phyloP scores from a whole-genome alignment of 257 asterid genomes.

The Solanum gandarillasii region DNA sequence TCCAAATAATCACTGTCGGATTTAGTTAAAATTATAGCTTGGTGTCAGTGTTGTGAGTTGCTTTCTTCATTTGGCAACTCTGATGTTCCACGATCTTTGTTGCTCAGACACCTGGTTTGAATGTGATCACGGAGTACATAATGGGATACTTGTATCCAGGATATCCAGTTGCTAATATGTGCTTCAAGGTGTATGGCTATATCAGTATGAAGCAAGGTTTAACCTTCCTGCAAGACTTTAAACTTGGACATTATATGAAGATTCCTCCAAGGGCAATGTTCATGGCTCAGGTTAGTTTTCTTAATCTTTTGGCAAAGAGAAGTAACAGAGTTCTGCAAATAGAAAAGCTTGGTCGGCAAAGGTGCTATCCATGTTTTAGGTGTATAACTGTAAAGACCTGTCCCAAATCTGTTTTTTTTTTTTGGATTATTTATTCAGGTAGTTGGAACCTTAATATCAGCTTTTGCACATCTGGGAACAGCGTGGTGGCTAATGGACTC shows the following conservation, averaged over 20 bases:
- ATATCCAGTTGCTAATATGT: conserved; percentile 97
- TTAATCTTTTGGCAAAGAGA: neutral
- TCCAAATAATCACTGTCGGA: neutral
- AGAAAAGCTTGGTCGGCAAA: neutral
- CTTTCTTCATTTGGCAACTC: neutral
- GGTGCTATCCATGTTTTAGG: neutral
- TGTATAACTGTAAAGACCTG: neutral
- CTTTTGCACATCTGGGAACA: conserved; percentile 65
- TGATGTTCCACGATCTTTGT: neutral
- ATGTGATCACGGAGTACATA: conserved; percentile 88
- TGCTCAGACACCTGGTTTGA: conserved; percentile 72
- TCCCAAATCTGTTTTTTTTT: neutral
- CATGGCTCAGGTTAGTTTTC: conserved; percentile 74
- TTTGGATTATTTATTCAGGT: conserved; percentile 24
- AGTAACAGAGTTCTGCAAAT: neutral
- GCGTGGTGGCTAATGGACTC: conserved; percentile 96
- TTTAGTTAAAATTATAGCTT: neutral
- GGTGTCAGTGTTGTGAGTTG: neutral
- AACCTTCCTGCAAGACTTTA: conserved; percentile 76
- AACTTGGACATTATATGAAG: conserved; percentile 96
- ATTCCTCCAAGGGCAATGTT: conserved; percentile 93
- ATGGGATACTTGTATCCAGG: conserved; percentile 96
- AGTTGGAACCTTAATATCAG: conserved; percentile 67
- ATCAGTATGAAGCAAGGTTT: conserved; percentile 91
- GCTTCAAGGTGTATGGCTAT: conserved; percentile 89